Evolutionary conservation across 257 asterid genomes (phyloP).

Genomic region (Phtheirospermum japonicum): DNA sequence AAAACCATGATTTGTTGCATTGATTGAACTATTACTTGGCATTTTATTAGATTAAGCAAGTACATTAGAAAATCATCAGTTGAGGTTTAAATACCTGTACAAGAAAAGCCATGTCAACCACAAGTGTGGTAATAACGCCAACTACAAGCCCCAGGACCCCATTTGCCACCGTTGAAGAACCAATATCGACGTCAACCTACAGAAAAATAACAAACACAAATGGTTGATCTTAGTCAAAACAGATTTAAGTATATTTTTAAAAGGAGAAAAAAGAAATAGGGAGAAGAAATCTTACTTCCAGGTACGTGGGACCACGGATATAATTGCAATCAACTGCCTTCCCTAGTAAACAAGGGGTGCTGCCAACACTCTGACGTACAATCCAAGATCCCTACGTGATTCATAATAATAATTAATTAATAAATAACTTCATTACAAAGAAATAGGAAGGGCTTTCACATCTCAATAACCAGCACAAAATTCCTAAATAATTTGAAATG

Average conservation of each 20-base stretch:
- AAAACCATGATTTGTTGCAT: not conserved
- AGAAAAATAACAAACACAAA: conserved; percentile 26
- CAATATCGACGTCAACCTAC: conserved; percentile 93
- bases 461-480: conserved; percentile 3
- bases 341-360: conserved; percentile 96
- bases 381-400: conserved; percentile 93
- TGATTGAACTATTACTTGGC: not conserved
- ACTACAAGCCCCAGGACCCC: conserved; percentile 97
- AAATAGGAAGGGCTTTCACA: not conserved
- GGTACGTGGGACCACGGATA: conserved; percentile 75
- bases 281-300: conserved; percentile 55
- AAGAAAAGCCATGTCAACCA: conserved; percentile 98
- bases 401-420: conserved; percentile 3
- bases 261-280: conserved; percentile 11
- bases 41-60: not conserved
- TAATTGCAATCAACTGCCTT: conserved; percentile 97
- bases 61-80: conserved; percentile 20
- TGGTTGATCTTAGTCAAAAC: conserved; percentile 18
- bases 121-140: conserved; percentile 88
- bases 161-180: conserved; percentile 95
- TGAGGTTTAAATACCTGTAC: conserved; percentile 66
- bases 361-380: conserved; percentile 99
- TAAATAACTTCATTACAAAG: conserved; percentile 11
- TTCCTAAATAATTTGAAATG: not conserved
- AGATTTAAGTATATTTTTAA: conserved; percentile 7